A percentile compares a stretch with the other conserved stretches of the same genome.
phyloP scores from a whole-genome alignment of 495 filamentous ascomycete genomes.

The Penicillium atrosanguineum region DNA sequence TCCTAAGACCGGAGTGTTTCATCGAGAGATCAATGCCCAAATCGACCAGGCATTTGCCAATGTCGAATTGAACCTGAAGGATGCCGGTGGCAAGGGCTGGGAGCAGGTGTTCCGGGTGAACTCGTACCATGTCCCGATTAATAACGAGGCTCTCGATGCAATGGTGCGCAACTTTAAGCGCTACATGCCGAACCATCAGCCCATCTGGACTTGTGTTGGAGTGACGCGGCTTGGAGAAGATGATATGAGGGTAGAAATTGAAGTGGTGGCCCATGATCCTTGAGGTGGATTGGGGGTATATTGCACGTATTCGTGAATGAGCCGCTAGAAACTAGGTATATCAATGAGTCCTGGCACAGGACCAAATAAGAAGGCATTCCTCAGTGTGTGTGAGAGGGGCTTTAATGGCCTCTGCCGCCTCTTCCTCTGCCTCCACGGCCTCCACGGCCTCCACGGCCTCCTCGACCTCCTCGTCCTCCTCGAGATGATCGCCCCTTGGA shows the following conservation, averaged over 20 bases:
- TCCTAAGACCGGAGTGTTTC: conserved; percentile 33
- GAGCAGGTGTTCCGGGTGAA: conserved; percentile 51
- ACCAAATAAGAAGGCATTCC: background rate
- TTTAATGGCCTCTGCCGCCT: conserved; percentile 5
- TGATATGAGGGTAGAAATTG: conserved; percentile 56
- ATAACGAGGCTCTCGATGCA: conserved; percentile 35
- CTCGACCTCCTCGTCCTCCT: conserved; percentile 27
- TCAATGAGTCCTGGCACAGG: background rate
- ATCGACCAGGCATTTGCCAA: conserved; percentile 56
- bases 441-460: conserved; percentile 24
- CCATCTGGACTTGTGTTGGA: conserved; percentile 50
- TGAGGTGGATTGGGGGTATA: background rate
- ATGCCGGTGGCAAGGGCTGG: conserved; percentile 58
- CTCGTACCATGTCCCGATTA: conserved; percentile 45
- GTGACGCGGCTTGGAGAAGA: conserved; percentile 41
- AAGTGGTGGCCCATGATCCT: conserved; percentile 47
- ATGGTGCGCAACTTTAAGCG: conserved; percentile 48
- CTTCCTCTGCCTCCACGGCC: conserved; percentile 6
- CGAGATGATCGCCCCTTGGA: conserved; percentile 39
- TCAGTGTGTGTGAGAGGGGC: background rate
- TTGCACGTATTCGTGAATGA: conserved; percentile 1
- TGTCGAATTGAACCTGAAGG: conserved; percentile 43
- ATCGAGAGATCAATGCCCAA: conserved; percentile 41
- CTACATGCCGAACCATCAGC: conserved; percentile 50
- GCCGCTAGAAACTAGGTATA: background rate